Conservation (phyloP, 352 stramenopile species). For the Globisporangium canariense region DNA sequence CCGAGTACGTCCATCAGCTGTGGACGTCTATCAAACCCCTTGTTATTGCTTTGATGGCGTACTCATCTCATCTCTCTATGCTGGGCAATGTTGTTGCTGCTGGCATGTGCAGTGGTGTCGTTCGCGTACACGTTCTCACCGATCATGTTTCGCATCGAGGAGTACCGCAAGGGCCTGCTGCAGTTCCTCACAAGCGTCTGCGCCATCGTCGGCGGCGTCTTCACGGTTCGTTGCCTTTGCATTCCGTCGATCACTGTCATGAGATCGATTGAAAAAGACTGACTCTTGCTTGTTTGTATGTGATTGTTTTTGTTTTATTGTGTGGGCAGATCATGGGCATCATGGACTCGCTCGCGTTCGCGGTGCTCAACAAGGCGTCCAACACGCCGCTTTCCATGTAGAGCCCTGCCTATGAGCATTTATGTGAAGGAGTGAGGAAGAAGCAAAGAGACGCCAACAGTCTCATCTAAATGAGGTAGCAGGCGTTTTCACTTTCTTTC, state of each 20-base stretch:
- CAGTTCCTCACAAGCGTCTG: slow-evolving; percentile 92
- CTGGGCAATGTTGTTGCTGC: no score
- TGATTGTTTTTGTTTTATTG: background rate
- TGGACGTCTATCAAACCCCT: slow-evolving; percentile 6
- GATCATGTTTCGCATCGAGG: slow-evolving; percentile 95
- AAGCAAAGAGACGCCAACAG: background rate
- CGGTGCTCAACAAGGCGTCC: slow-evolving; percentile 47
- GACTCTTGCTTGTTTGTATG: slow-evolving; percentile 1
- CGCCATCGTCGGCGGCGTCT: slow-evolving; percentile 91
- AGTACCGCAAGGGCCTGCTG: slow-evolving; percentile 86
- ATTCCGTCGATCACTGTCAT: background rate
- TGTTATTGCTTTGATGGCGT: slow-evolving; percentile 16
- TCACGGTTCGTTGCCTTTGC: slow-evolving; percentile 56
- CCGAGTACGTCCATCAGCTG: slow-evolving; percentile 49
- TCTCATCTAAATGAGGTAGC: background rate
- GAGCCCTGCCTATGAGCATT: background rate
- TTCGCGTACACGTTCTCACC: slow-evolving; percentile 97
- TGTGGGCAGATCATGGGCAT: slow-evolving; percentile 57
- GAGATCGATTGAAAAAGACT: background rate
- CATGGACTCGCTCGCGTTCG: slow-evolving; percentile 60
- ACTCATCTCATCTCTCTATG: slow-evolving; percentile 10
- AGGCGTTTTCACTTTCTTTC: background rate
- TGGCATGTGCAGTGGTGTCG: slow-evolving; percentile 85
- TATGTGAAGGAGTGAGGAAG: slow-evolving; percentile 1
- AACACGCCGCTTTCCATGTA: slow-evolving; percentile 39